Percentiles rank a stretch among this genome's conserved stretches.
phyloP scores from a whole-genome alignment of 805 yeast species.

The Nakazawaea populi region DNA sequence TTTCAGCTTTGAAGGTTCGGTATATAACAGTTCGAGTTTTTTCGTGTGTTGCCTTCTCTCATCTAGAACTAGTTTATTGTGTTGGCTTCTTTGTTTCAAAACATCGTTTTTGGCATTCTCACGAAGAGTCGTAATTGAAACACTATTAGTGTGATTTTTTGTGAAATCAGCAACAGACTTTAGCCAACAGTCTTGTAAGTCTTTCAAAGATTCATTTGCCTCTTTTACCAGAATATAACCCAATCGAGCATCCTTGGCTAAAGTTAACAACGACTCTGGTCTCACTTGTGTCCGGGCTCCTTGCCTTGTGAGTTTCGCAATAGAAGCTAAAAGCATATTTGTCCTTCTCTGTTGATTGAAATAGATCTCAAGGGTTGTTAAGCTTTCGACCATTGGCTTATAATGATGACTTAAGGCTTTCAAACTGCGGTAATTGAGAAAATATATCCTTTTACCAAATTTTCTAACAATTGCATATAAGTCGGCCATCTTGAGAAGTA shows the following conservation, averaged over 20 bases:
- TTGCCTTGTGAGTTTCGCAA: conserved; percentile 39
- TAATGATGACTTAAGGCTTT: conserved; percentile 27
- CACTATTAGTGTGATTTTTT: conserved; percentile 20
- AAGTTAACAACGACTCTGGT: conserved; percentile 31
- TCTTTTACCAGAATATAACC: conserved; percentile 27
- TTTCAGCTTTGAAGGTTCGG: conserved; percentile 19
- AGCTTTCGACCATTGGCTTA: conserved; percentile 19
- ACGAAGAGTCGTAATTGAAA: conserved; percentile 9
- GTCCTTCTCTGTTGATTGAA: conserved; percentile 41
- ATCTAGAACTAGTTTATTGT: background rate
- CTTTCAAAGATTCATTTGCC: conserved; percentile 26
- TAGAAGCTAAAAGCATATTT: conserved; percentile 40
- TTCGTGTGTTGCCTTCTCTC: conserved; percentile 3
- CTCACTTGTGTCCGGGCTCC: conserved; percentile 29
- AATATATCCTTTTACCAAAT: conserved; percentile 40
- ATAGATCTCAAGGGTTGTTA: conserved; percentile 17
- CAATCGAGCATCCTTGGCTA: conserved; percentile 35
- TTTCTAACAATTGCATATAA: conserved; percentile 39
- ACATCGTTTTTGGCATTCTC: conserved; percentile 10
- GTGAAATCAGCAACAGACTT: conserved; percentile 36
- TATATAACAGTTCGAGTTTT: conserved; percentile 18
- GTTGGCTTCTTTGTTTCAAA: conserved; percentile 6
- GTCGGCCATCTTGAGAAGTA: conserved; percentile 43
- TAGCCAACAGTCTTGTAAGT: conserved; percentile 37
- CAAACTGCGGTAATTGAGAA: conserved; percentile 38